Conservation (phyloP, 2,329 filamentous ascomycete species). For the Chrysoporthe cubensis region DNA sequence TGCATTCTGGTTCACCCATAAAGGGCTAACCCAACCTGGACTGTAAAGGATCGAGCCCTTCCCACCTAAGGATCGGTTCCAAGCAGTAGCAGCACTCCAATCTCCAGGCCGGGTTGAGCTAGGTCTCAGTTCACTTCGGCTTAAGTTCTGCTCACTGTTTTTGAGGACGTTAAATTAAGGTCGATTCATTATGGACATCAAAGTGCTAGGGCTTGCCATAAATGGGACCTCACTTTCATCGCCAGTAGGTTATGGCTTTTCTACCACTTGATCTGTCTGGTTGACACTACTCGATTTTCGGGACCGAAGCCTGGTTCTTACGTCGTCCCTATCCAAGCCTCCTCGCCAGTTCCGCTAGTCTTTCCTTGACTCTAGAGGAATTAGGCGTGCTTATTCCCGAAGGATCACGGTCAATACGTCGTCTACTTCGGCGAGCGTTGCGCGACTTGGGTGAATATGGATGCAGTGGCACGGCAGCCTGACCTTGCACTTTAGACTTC, state of each 20-base stretch:
- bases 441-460: conserved; percentile 25
- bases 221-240: conserved; percentile 33
- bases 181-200: conserved; percentile 3
- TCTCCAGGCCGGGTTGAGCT: not conserved
- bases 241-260: not conserved
- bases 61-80: not conserved
- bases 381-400: conserved; percentile 8
- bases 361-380: not conserved
- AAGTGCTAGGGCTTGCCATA: conserved; percentile 37
- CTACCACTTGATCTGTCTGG: conserved; percentile 15
- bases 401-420: not conserved
- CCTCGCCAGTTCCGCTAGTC: conserved; percentile 2
- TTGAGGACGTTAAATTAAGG: not conserved
- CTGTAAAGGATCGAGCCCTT: not conserved
- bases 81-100: not conserved
- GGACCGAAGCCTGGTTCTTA: conserved; percentile 31
- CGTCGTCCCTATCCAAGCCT: conserved; percentile 5
- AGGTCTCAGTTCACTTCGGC: not conserved
- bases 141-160: not conserved
- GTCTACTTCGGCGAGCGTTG: conserved; percentile 22
- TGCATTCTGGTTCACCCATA: not conserved
- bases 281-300: conserved; percentile 45
- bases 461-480: conserved; percentile 5
- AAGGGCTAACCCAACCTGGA: not conserved
- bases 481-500: not conserved